These are phyloP conservation scores for Ogataea populi-albae DNA, from an alignment of 805 yeast species.

Conservation along the genomic window DNA sequence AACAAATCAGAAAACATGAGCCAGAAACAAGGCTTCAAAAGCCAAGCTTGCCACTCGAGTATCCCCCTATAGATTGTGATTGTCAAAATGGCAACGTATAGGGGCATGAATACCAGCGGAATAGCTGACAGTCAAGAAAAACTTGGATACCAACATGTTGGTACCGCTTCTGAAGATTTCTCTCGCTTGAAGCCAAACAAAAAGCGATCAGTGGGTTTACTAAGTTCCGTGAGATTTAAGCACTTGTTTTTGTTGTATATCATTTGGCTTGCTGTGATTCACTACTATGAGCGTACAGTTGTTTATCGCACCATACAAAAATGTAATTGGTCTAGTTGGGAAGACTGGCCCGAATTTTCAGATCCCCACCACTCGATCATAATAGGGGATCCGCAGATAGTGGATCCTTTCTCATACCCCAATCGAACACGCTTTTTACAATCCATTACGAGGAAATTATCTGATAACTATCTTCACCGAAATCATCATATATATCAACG, in stretches of 20 bases:
- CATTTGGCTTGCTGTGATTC: slow-evolving; percentile 44
- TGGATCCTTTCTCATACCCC: slow-evolving; percentile 86
- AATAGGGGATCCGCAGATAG: slow-evolving; percentile 93
- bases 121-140: too few relatives aligned
- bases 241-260: slow-evolving; percentile 28
- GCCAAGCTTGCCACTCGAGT: too few relatives aligned
- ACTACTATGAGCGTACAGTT: slow-evolving; percentile 52
- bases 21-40: too few relatives aligned
- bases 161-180: too few relatives aligned
- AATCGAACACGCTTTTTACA: slow-evolving; percentile 54
- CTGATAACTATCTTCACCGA: slow-evolving; percentile 77
- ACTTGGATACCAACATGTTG: too few relatives aligned
- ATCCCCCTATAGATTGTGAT: too few relatives aligned
- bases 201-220: too few relatives aligned
- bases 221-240: slow-evolving; percentile 9
- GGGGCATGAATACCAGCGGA: too few relatives aligned
- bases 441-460: slow-evolving; percentile 51
- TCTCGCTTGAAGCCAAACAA: too few relatives aligned
- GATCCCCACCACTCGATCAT: slow-evolving; percentile 35
- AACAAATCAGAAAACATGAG: too few relatives aligned
- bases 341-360: slow-evolving; percentile 42
- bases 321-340: slow-evolving; percentile 72
- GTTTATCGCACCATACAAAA: slow-evolving; percentile 42
- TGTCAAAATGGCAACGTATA: too few relatives aligned
- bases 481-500: slow-evolving; percentile 65